Conservation (phyloP, 768 basidiomycete genomes). For the Termitomyces sp. region DNA sequence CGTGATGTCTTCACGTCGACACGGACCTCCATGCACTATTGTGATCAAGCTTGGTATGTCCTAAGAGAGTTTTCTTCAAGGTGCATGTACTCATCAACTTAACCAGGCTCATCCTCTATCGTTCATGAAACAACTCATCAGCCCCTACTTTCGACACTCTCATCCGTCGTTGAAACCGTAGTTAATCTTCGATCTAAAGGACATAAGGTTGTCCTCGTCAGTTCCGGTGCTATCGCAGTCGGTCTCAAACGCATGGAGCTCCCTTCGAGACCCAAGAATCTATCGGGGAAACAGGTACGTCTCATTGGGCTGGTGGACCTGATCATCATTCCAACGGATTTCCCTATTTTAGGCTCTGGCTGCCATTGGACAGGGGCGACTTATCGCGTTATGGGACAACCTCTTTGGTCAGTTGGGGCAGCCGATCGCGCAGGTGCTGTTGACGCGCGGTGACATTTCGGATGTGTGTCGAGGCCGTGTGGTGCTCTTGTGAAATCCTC, state of each 20-base stretch:
- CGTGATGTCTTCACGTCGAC: slow-evolving; percentile 20
- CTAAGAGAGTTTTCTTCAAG: background rate
- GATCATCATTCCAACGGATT: background rate
- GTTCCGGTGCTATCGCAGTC: slow-evolving; percentile 96
- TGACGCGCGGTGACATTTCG: slow-evolving; percentile 95
- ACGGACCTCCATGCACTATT: slow-evolving; percentile 52
- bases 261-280: slow-evolving; percentile 70
- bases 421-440: slow-evolving; percentile 91
- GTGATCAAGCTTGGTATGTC: slow-evolving; percentile 80
- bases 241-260: slow-evolving; percentile 91
- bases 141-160: slow-evolving; percentile 87
- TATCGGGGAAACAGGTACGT: slow-evolving; percentile 88
- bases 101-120: slow-evolving; percentile 89
- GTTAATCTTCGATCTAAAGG: slow-evolving; percentile 72
- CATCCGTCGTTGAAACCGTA: slow-evolving; percentile 89
- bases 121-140: slow-evolving; percentile 93
- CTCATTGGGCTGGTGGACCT: background rate
- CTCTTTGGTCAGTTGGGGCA: slow-evolving; percentile 91
- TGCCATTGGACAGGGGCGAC: slow-evolving; percentile 93
- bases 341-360: slow-evolving; percentile 70
- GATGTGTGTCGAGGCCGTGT: slow-evolving; percentile 57
- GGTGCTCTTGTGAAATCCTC: slow-evolving; percentile 11
- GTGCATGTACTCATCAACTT: background rate
- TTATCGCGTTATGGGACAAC: slow-evolving; percentile 97
- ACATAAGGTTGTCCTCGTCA: slow-evolving; percentile 93